Base-by-base conservation (phyloP, 208 protist species). In the Trypanosoma boissoni region DNA sequence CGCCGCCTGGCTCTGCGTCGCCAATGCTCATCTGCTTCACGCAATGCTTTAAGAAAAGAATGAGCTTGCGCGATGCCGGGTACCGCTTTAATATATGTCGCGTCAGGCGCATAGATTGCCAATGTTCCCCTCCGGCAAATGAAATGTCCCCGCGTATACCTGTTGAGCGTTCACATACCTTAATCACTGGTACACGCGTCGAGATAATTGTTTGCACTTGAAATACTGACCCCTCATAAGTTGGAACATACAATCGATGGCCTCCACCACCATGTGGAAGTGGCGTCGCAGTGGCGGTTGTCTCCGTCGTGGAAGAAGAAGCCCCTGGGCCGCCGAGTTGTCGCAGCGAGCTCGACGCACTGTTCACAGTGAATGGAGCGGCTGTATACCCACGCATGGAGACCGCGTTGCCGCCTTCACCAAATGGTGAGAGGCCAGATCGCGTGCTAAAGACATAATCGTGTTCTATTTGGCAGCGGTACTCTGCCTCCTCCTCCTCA, bases 111-210 rank as follows among this genome's bases (percentile, higher is more conserved):
- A 94, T 86, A 1, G 83, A 90, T 0, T 74, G 80, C 78, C 72
- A 91, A 71, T 91, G 87, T 54, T 94, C 83, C n/a, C 87, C 87
- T 6, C 87, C 87, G 34, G 79, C 87, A 52, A 91, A 91, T 43
- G 83, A 87, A 64, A 94, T 91, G 59, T 94, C 87, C 10, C 78
- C 72, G 58, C 78, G 73, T 36, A 86, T 74, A 29, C 73, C 74
- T 21, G 78, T 90, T 1, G 23, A 20, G 61, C 83, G 82, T 20
- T 91, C 80, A 0, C 65, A 78, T 16, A 94, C 70, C 56, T 94
- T 94, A 39, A 94, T 89, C 7, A 94, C 83, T 1, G 87, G 87
- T 5, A 94, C 87, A 20, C 87, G 83, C 0, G 87, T 88, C 14
- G 74, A 78, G 23, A 75, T 72, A 56, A 94, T 91, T 2, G 82